Evolutionary conservation across 371 early-diverging fungal species (phyloP).

Genomic region (Saksenaea vasiformis): DNA sequence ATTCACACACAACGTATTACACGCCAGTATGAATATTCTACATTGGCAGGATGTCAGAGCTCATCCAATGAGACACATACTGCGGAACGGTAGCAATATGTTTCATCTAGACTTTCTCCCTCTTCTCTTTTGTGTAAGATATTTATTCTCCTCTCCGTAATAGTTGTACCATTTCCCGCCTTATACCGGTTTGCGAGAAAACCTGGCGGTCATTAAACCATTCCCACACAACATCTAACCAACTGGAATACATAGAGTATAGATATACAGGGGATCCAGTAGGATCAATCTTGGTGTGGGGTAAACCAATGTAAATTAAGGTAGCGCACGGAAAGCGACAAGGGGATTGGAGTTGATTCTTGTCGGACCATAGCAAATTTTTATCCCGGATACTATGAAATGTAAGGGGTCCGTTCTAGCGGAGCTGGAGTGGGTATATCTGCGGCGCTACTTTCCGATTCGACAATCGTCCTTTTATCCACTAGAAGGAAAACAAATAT

Average conservation of each 20-base stretch:
- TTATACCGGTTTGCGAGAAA: neutral
- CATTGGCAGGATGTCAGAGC: neutral
- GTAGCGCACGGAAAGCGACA: too few species aligned
- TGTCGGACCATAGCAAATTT: neutral
- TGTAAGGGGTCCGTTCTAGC: neutral
- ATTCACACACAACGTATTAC: constrained; percentile 1
- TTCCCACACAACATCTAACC: neutral
- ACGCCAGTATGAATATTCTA: neutral
- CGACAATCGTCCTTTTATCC: constrained; percentile 2
- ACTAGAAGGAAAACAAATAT: neutral
- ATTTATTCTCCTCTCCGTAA: neutral
- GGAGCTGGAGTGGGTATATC: neutral
- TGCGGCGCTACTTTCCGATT: neutral
- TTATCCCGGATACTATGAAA: neutral
- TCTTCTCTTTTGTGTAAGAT: neutral
- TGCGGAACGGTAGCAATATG: too few species aligned
- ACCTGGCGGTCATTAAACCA: neutral
- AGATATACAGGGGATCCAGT: too few species aligned
- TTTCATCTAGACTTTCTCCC: neutral
- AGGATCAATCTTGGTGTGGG: too few species aligned
- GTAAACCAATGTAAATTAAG: too few species aligned
- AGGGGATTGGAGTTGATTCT: neutral
- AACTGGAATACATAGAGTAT: neutral
- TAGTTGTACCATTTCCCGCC: neutral
- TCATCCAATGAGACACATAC: neutral